Evolutionary conservation across 176 grass and related monocot genomes (phyloP).

Genomic region (Carex pumila): DNA sequence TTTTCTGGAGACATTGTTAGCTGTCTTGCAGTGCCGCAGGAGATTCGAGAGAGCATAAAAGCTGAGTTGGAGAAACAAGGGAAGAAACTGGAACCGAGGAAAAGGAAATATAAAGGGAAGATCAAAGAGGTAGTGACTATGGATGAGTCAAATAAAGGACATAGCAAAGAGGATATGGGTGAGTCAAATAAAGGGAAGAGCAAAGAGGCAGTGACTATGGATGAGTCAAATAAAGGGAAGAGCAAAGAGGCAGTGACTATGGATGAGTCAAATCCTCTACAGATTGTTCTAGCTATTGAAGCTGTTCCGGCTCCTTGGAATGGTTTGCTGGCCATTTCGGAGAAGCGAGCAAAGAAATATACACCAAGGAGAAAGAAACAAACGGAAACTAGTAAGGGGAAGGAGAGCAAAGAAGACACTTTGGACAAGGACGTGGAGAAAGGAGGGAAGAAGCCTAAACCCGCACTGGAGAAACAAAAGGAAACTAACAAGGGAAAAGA

Average conservation of each 20-base stretch:
- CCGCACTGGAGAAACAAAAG: background rate
- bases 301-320: background rate
- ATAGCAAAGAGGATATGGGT: background rate
- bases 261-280: background rate
- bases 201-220: background rate
- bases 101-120: constrained; percentile 1
- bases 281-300: background rate
- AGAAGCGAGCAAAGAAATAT: background rate
- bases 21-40: constrained; percentile 6
- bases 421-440: background rate
- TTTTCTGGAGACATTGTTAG: constrained; percentile 11
- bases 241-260: background rate
- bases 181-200: background rate
- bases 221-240: background rate
- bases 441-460: background rate
- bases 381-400: background rate
- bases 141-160: background rate
- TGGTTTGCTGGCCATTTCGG: background rate
- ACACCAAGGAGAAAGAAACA: background rate
- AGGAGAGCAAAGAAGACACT: background rate
- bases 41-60: background rate
- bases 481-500: background rate
- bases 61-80: constrained; percentile 16
- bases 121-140: constrained; percentile 1
- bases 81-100: background rate